These are phyloP conservation scores for Xylaria sp. DNA, from an alignment of 2,329 filamentous ascomycete genomes.

Conservation along the genomic window DNA sequence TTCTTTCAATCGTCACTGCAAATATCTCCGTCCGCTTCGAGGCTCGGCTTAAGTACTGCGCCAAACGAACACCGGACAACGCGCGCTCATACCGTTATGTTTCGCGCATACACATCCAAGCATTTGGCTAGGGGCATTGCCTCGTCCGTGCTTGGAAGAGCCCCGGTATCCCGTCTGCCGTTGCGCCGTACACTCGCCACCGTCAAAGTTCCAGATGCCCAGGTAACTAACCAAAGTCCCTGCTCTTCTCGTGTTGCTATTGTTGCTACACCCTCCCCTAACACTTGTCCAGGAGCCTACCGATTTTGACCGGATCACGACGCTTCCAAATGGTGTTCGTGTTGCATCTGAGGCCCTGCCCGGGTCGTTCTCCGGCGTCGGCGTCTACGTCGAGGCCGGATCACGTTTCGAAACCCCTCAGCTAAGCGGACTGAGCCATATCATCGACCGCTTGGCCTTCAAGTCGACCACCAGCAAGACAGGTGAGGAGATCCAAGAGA, in stretches of 20 bases:
- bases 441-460: slow-evolving; percentile 95
- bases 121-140: slow-evolving; percentile 39
- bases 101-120: slow-evolving; percentile 43
- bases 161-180: slow-evolving; percentile 33
- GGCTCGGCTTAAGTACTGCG: slow-evolving; percentile 14
- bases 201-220: slow-evolving; percentile 41
- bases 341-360: slow-evolving; percentile 95
- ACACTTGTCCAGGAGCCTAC: slow-evolving; percentile 72
- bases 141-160: slow-evolving; percentile 36
- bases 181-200: slow-evolving; percentile 41
- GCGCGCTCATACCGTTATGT: slow-evolving; percentile 39
- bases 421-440: slow-evolving; percentile 90
- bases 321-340: slow-evolving; percentile 88
- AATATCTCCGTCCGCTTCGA: slow-evolving; percentile 30
- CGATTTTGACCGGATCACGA: slow-evolving; percentile 88
- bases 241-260: neutral
- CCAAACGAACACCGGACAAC: slow-evolving; percentile 29
- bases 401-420: slow-evolving; percentile 91
- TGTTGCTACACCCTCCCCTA: neutral
- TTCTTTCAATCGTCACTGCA: slow-evolving; percentile 36
- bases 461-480: slow-evolving; percentile 80
- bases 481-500: slow-evolving; percentile 86
- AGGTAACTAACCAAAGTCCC: slow-evolving; percentile 37
- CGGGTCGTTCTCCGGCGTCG: slow-evolving; percentile 93
- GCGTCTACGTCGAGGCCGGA: slow-evolving; percentile 94